Percentiles rank a stretch among this genome's conserved stretches.
Evolutionary conservation across 2,329 filamentous ascomycete genomes (phyloP).

Genomic region (Pezicula radicicola): DNA sequence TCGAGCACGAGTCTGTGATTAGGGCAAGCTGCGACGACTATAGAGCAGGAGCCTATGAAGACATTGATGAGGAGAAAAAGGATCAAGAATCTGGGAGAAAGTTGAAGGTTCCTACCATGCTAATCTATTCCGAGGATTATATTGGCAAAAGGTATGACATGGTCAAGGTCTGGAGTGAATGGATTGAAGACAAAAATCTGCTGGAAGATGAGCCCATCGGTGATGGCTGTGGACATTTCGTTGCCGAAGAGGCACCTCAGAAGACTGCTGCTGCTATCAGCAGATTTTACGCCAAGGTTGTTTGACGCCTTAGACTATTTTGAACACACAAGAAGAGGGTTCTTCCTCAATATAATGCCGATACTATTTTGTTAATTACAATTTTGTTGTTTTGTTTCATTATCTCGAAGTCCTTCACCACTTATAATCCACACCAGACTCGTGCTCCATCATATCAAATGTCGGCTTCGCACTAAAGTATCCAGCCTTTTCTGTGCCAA

Average conservation of each 20-base stretch:
- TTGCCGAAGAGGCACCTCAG: constrained; percentile 42
- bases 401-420: constrained; percentile 10
- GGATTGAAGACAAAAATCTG: constrained; percentile 33
- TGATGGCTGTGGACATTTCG: constrained; percentile 40
- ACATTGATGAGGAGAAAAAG: constrained; percentile 38
- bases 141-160: constrained; percentile 42
- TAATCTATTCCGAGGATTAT: constrained; percentile 39
- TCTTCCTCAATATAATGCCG: too few species aligned
- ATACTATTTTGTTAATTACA: too few species aligned
- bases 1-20: constrained; percentile 38
- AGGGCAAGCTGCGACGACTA: constrained; percentile 45
- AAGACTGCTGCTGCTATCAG: constrained; percentile 21
- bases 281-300: constrained; percentile 4
- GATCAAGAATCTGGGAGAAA: constrained; percentile 43
- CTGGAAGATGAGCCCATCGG: constrained; percentile 29
- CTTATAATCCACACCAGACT: constrained; percentile 33
- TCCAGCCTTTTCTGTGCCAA: constrained; percentile 59
- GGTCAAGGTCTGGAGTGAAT: constrained; percentile 39
- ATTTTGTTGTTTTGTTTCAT: too few species aligned
- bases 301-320: too few species aligned
- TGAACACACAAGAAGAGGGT: too few species aligned
- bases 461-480: constrained; percentile 71
- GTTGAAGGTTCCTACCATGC: constrained; percentile 37
- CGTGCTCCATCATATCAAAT: constrained; percentile 67
- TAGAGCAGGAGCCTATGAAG: constrained; percentile 36